These are phyloP conservation scores for Cynanchum wilfordii DNA, from an alignment of 257 asterid species.

Conservation along the genomic window DNA sequence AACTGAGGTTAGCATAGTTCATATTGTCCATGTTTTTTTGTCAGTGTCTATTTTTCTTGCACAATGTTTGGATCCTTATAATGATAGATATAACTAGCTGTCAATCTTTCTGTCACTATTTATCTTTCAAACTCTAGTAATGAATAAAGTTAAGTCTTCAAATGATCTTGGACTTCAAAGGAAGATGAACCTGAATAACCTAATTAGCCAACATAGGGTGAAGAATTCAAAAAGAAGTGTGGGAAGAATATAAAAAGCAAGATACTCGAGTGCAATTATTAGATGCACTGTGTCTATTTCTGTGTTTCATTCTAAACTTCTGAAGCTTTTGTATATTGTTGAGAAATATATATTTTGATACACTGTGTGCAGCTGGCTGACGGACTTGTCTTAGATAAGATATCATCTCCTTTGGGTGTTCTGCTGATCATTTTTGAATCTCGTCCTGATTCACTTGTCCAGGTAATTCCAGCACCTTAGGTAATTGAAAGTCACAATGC, in stretches of 20 bases:
- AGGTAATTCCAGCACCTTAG: slow-evolving; percentile 34
- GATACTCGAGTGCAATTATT: background rate
- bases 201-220: background rate
- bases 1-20: background rate
- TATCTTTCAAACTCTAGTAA: background rate
- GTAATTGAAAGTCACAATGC: background rate
- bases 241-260: background rate
- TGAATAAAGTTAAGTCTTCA: background rate
- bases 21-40: no score
- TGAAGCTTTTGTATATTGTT: background rate
- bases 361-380: slow-evolving; percentile 59
- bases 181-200: background rate
- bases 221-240: background rate
- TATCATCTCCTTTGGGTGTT: slow-evolving; percentile 78
- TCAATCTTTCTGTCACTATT: no score
- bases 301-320: background rate
- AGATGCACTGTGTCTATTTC: background rate
- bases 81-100: no score
- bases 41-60: background rate
- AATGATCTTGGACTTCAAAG: background rate
- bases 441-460: slow-evolving; percentile 87
- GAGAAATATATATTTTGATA: background rate
- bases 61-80: background rate
- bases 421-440: slow-evolving; percentile 80
- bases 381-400: slow-evolving; percentile 68